A percentile compares a stretch with the other conserved stretches of the same genome.
These are phyloP conservation scores for Penicillium daleae DNA, from an alignment of 495 filamentous ascomycete genomes.

Conservation along the genomic window DNA sequence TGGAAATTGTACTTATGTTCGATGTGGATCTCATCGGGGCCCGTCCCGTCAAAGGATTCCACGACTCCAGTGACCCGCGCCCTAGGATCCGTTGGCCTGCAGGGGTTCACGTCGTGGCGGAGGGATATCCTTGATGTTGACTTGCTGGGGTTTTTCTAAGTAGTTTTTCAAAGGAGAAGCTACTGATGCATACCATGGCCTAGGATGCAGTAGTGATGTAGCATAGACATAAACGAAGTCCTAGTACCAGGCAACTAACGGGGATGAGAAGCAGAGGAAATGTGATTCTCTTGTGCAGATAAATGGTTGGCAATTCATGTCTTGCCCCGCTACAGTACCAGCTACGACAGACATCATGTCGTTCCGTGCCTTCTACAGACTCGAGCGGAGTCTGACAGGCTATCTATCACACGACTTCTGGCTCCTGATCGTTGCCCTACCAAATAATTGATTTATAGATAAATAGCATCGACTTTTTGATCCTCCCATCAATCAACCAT, in stretches of 20 bases:
- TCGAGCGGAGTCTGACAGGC: no score
- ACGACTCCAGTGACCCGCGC: neutral
- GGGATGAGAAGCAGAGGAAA: neutral
- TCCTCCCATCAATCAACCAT: neutral
- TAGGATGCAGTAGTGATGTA: slow-evolving; percentile 15
- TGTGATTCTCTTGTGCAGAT: slow-evolving; percentile 5
- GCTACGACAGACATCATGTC: neutral
- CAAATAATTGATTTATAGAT: no score
- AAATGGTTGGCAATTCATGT: neutral
- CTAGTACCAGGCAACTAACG: neutral
- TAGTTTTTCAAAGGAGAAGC: neutral
- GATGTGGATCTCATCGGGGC: neutral
- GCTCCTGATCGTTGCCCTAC: no score
- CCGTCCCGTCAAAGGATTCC: neutral
- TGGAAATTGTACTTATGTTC: no score
- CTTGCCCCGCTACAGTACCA: no score
- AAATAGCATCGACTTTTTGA: no score
- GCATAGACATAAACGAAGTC: neutral
- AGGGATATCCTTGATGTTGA: neutral
- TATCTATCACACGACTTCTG: no score
- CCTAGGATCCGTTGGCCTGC: neutral
- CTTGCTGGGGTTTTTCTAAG: neutral
- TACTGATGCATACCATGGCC: neutral
- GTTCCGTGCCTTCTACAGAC: no score
- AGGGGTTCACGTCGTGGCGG: neutral